A percentile compares a stretch with the other conserved stretches of the same genome.
These are phyloP conservation scores for Pharus latifolius DNA, from an alignment of 176 grass and related monocot genomes.

Conservation along the genomic window DNA sequence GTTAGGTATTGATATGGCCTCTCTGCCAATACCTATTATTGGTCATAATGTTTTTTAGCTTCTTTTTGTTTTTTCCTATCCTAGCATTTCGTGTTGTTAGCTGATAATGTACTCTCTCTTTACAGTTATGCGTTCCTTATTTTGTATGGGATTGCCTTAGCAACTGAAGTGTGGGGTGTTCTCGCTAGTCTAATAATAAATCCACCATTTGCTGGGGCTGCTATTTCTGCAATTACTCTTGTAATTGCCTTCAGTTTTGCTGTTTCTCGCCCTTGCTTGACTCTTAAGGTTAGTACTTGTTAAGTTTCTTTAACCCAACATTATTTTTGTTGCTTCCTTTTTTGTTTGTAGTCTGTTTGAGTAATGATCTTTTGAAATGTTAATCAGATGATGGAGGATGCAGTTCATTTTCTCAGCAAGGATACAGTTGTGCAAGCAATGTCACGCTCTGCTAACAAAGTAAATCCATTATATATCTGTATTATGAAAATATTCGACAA, in stretches of 20 bases:
- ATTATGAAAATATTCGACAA: constrained; percentile 5
- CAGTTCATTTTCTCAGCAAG: constrained; percentile 90
- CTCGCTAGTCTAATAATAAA: constrained; percentile 86
- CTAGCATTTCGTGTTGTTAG: constrained; percentile 1
- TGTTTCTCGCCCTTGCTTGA: constrained; percentile 82
- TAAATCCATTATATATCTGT: constrained; percentile 18
- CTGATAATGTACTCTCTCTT: constrained; percentile 18
- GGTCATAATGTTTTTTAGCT: background rate
- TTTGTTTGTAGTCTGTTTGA: constrained; percentile 2
- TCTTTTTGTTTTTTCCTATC: constrained; percentile 20
- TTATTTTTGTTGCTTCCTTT: constrained; percentile 4
- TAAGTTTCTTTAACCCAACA: background rate
- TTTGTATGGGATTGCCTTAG: constrained; percentile 83
- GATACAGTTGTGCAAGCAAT: constrained; percentile 98
- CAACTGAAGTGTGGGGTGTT: constrained; percentile 94
- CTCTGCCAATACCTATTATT: constrained; percentile 8
- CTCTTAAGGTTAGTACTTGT: constrained; percentile 73
- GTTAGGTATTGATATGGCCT: constrained; percentile 57
- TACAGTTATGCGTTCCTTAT: constrained; percentile 89
- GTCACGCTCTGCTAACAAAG: constrained; percentile 89
- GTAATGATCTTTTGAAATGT: background rate
- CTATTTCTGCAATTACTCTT: constrained; percentile 79
- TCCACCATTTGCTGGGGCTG: constrained; percentile 86
- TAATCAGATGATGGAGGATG: constrained; percentile 97
- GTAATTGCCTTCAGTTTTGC: constrained; percentile 94